phyloP scores from a whole-genome alignment of 1,284 basidiomycete genomes.

The Malassezia caprae region DNA sequence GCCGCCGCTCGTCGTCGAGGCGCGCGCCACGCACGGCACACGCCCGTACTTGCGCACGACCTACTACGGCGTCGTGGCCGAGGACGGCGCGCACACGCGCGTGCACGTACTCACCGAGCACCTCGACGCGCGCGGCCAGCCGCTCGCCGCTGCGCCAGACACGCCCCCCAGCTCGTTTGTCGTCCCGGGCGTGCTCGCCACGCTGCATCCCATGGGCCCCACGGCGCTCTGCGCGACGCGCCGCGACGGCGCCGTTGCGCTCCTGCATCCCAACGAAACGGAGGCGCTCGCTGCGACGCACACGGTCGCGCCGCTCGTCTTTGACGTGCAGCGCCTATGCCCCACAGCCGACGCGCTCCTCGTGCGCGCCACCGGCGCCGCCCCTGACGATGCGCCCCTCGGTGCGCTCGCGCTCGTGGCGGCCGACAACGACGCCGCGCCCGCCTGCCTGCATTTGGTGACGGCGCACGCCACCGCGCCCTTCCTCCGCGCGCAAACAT shows the following conservation, averaged over 20 bases:
- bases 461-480: background rate
- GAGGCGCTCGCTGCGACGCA: background rate
- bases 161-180: background rate
- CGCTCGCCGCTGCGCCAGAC: background rate
- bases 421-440: background rate
- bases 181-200: constrained; percentile 1
- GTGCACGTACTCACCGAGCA: constrained; percentile 5
- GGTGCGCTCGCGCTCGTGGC: background rate
- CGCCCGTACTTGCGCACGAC: constrained; percentile 6
- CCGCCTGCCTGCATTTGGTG: background rate
- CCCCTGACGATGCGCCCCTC: background rate
- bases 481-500: background rate
- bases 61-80: constrained; percentile 2
- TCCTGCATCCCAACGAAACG: background rate
- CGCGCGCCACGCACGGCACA: background rate
- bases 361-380: background rate
- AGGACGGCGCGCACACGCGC: background rate
- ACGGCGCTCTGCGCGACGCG: constrained; percentile 3
- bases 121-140: constrained; percentile 8
- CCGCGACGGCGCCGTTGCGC: constrained; percentile 4
- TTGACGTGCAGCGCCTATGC: background rate
- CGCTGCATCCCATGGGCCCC: background rate
- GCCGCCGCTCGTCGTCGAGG: constrained; percentile 18
- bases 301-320: background rate
- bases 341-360: background rate